Percentiles rank a stretch among this genome's conserved stretches.
Conservation (phyloP, 306 rosid species). For the barrel medic (Medicago truncatula) region MtrunA17r5.0-ANR NC_053048.1:36802001-36802500, state of each 20-base stretch:
- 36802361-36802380: conserved; percentile 93
- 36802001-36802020: conserved; percentile 17
- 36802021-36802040: background rate
- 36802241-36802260: conserved; percentile 61
- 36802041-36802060: conserved; percentile 22
- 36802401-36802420: conserved; percentile 63
- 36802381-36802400: conserved; percentile 96
- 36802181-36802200: conserved; percentile 66
- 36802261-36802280: conserved; percentile 72
- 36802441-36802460: conserved; percentile 18
- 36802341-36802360: conserved; percentile 74
- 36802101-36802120: conserved; percentile 91
- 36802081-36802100: background rate
- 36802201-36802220: conserved; percentile 79
- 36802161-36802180: conserved; percentile 86
- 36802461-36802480: conserved; percentile 7
- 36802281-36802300: conserved; percentile 72
- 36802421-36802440: conserved; percentile 25
- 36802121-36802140: conserved; percentile 99
- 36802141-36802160: conserved; percentile 91
- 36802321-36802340: conserved; percentile 64
- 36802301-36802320: conserved; percentile 75
- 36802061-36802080: conserved; percentile 12
- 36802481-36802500: conserved; percentile 18
- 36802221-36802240: conserved; percentile 70